Base-by-base conservation (phyloP, 208 protist species). In the Leishmania aethiopica region DNA sequence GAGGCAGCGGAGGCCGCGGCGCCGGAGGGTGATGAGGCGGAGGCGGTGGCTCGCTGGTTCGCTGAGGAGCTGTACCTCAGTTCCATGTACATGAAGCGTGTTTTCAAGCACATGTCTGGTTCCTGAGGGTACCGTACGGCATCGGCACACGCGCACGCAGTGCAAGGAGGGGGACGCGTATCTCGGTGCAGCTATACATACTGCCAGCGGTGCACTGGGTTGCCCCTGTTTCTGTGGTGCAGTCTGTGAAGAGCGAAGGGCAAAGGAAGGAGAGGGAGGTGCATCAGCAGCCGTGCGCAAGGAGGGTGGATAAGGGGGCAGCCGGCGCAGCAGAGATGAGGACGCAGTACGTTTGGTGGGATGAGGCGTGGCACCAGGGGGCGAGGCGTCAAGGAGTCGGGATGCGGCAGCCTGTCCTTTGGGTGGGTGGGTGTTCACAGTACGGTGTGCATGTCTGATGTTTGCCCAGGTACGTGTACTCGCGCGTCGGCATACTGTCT, bases 41-140 rank as follows among this genome's bases (percentile, higher is more conserved):
- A 81, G 1, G 84, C 71, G 40, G 75, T 7, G 40, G 49, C 64
- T 72, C 60, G 67, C 37, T 90, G 80, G 83, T 75, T 81, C 40
- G 78, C 71, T 37, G 81, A 86, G 22, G 85, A 80, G 66, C 69
- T 84, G 28, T 83, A 83, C 55, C 84, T 84, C 59, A 78, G 83
- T 75, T 84, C 84, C 1, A 75, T 87, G 69, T 89, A 89, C 69
- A 83, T 89, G 76, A 79, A 85, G 78, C 83, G 86, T 5, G 75
- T 89, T 19, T 55, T 86, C 47, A 80, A 81, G 69, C 47, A 82
- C 47, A 42, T 89, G 25, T 75, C 70, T 15, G 76, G 78, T 1
- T 81, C 67, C n/a, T 78, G 57, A 78, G 57, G n/a, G 13, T 37
- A n/a, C 37, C 25, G 76, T 32, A 51, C 28, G 6, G 40, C 55